A percentile compares a stretch with the other conserved stretches of the same genome.
Evolutionary conservation across 2,329 filamentous ascomycete species (phyloP).

Genomic region (Claviceps pazoutovae): DNA sequence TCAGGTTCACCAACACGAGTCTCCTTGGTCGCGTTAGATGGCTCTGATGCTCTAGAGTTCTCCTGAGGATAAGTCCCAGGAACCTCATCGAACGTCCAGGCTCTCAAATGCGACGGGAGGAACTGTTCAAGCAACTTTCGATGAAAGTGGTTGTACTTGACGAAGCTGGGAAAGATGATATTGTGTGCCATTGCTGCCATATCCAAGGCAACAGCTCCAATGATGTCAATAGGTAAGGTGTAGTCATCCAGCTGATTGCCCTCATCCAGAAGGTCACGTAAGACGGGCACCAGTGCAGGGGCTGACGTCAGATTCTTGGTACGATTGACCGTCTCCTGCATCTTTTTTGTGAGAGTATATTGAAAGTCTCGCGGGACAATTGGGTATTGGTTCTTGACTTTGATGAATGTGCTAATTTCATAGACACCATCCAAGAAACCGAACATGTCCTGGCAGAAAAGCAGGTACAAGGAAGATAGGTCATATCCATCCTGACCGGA

Average conservation of each 20-base stretch:
- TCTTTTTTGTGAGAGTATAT: constrained; percentile 9
- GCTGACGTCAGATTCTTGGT: constrained; percentile 15
- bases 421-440: constrained; percentile 14
- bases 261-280: constrained; percentile 12
- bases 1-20: not conserved
- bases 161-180: constrained; percentile 17
- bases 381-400: constrained; percentile 12
- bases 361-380: constrained; percentile 12
- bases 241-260: not conserved
- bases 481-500: constrained; percentile 9
- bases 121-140: constrained; percentile 12
- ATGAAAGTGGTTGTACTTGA: constrained; percentile 13
- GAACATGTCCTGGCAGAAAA: constrained; percentile 10
- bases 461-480: constrained; percentile 11
- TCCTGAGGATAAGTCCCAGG: constrained; percentile 16
- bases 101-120: constrained; percentile 9
- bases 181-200: constrained; percentile 15
- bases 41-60: constrained; percentile 4
- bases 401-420: constrained; percentile 15
- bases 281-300: constrained; percentile 13
- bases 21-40: not conserved
- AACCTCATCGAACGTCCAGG: constrained; percentile 8
- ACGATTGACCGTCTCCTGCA: constrained; percentile 8
- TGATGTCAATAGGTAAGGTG: constrained; percentile 12
- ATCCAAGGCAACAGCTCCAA: constrained; percentile 16